Percentiles rank a stretch among this genome's conserved stretches.
phyloP scores from a whole-genome alignment of 257 asterid genomes.

The Plectranthus barbatus region DNA sequence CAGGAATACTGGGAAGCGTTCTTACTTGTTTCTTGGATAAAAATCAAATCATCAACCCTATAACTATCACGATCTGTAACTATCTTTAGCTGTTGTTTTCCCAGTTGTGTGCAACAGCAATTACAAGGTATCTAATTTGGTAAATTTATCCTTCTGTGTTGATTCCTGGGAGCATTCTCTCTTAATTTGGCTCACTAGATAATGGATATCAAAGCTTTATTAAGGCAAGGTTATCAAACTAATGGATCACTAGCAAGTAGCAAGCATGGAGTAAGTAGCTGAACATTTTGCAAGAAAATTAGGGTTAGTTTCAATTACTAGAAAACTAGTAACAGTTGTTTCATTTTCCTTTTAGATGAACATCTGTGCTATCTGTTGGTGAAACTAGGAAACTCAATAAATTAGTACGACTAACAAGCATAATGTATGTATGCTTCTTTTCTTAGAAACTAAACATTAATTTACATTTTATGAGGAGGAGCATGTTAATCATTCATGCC shows the following conservation, averaged over 20 bases:
- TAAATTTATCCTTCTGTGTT: neutral
- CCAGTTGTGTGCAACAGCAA: neutral
- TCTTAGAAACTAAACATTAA: neutral
- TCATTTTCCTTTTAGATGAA: neutral
- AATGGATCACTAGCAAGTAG: neutral
- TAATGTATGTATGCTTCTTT: neutral
- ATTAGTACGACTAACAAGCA: neutral
- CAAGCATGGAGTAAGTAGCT: neutral
- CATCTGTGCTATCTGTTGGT: neutral
- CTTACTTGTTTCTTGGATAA: neutral
- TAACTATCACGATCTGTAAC: neutral
- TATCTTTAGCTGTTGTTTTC: neutral
- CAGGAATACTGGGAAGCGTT: neutral
- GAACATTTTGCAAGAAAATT: neutral
- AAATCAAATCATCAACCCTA: neutral
- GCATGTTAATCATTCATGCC: neutral
- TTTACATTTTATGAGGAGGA: too few species aligned
- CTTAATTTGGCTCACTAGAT: neutral
- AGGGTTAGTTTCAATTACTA: neutral
- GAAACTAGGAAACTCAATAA: neutral
- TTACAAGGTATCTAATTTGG: neutral
- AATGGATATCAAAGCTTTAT: too few species aligned
- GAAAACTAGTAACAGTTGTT: neutral
- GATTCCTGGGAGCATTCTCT: neutral
- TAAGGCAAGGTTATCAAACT: neutral